Evolutionary conservation across 2,329 filamentous ascomycete species (phyloP), one percentile per base, ranked within the genome.

Genomic region (Diaporthe sp.): DNA sequence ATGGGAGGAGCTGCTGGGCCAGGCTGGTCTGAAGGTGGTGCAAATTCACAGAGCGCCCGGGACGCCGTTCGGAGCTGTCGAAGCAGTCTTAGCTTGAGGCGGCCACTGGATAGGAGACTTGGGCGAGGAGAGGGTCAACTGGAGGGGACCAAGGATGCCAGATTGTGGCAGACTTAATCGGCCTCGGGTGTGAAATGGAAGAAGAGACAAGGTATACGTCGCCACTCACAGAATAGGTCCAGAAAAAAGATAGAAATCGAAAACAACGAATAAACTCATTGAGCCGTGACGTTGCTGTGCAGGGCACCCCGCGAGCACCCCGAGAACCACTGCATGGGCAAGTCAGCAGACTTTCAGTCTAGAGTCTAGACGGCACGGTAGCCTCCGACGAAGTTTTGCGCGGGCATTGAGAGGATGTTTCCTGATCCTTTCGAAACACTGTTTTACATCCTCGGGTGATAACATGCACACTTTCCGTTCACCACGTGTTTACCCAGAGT

Each of bases 1-100:
- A 30, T 73, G 72, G 72, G 56, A 50, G 22, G 35, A 70, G 44
- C 47, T 73, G 25, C 17, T 73, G 56, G 66, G 35, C 13, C 65
- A 69, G 35, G 72, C 72, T 6, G 72, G 66, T 12, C 55, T 73
- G 19, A 71, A 51, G 27, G 30, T 55, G 4, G 42, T 61, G 47
- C n/a, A 47, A 4, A 30, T 71, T 8, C 51, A 71, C 22, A 44
- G 22, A 19, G 47, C 70, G 32, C 56, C 70, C 3, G 70, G 47
- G 25, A 71, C 47, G 17, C 56, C 70, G 6, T 71, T 71, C 17
- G 70, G 56, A 19, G 70, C 70, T 55, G 39, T 71, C 15, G 70
- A 71, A 47, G 70, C 70, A 22, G 17, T 63, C 27, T 27, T 71
- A 13, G 70, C 47, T 71, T 71, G 47, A 71, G 12, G 19, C 17